Evolutionary conservation across 202 grass and related monocot genomes (phyloP), one percentile per base, ranked within the genome.

Genomic region (Elaeis oleifera): DNA sequence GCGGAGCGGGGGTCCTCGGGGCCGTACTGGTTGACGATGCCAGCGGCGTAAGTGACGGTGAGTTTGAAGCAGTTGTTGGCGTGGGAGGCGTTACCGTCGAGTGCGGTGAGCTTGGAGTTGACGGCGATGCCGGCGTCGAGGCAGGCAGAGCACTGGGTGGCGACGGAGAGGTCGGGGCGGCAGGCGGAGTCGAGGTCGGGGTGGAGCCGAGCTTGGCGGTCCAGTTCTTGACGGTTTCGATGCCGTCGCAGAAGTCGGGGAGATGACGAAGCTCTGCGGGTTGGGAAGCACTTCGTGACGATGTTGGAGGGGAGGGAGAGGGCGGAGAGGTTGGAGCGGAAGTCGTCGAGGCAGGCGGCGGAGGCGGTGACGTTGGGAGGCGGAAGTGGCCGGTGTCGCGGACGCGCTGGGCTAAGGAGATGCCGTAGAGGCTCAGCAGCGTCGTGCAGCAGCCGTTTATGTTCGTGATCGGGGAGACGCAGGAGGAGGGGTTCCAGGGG

Each of bases 401-500:
- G 53, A 97, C 79, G 16, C 88, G 84, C 58, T 23, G 54, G 13
- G 84, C 79, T 21, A 86, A 32, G 51, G 77, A 82, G 44, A 92
- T 76, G 19, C n/a, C 84, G 51, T 89, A 18, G 23, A 97, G 24
- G 56, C 84, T 85, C 20, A 75, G 77, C 5, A 92, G 88, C 53
- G 81, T 86, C 16, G 7, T 56, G 71, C 84, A 92, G 76, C 88
- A 97, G 57, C 50, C 58, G 1, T 68, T 84, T 31, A 48, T 24
- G 88, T 92, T 92, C 6, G 64, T 5, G 50, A 74, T 32, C 52
- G 68, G 17, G 27, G 76, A 73, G 50, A 1, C 1, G 71, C 92
- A 97, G 57, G 82, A 60, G 54, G 76, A 7, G 39, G 9, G 53
- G 70, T 97, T 84, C 88, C 88, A 97, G 14, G 82, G 84, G 82